A percentile compares a stretch with the other conserved stretches of the same genome.
Conservation (phyloP, 768 basidiomycete species). For the Trametes gibbosa region DNA sequence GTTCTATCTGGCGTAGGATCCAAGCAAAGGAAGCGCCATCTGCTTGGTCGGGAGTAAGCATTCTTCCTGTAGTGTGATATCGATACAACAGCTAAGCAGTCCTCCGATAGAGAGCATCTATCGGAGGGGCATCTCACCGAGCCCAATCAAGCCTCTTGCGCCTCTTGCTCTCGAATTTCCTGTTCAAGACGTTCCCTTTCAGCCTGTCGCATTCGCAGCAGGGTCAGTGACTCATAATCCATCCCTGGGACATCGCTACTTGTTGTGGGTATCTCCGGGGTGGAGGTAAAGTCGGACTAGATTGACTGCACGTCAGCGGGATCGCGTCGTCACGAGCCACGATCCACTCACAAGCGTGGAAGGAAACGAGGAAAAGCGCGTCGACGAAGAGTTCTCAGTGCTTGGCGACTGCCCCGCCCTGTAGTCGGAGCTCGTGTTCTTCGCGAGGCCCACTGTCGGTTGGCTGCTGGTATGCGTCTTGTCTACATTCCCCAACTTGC, state of each 20-base stretch:
- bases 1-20: too few relatives aligned
- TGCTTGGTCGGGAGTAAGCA: too few relatives aligned
- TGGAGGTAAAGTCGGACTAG: constrained; percentile 22
- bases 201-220: constrained; percentile 79
- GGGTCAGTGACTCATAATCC: constrained; percentile 77
- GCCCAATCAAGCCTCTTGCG: constrained; percentile 22
- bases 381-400: constrained; percentile 18
- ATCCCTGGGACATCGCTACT: constrained; percentile 39
- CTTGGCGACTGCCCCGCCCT: not conserved
- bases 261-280: constrained; percentile 12
- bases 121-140: not conserved
- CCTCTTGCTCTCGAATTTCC: constrained; percentile 73
- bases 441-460: not conserved
- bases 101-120: not conserved
- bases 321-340: not conserved
- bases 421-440: too few relatives aligned
- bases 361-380: constrained; percentile 63
- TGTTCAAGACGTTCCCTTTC: constrained; percentile 74
- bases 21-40: too few relatives aligned
- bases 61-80: not conserved
- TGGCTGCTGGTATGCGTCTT: not conserved
- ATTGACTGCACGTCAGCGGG: not conserved
- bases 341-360: constrained; percentile 46
- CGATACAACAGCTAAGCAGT: not conserved
- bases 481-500: constrained; percentile 15